These are phyloP conservation scores for Eleusine indica DNA, from an alignment of 176 grass and related monocot species.

Conservation along the genomic window DNA sequence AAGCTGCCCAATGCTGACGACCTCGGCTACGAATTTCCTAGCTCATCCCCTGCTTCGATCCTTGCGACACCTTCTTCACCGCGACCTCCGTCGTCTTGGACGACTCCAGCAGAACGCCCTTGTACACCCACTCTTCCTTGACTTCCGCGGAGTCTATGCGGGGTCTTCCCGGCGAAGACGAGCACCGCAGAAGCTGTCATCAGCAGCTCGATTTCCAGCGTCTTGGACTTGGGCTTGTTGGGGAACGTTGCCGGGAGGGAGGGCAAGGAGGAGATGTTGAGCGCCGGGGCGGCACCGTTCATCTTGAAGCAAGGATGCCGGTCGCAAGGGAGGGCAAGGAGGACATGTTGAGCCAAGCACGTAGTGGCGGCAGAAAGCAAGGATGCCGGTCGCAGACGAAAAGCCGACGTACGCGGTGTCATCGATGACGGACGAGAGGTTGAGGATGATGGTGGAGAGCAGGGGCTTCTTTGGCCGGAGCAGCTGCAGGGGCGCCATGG, in stretches of 20 bases:
- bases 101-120: neutral
- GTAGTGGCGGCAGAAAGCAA: constrained; percentile 66
- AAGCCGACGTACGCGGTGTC: constrained; percentile 74
- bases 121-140: neutral
- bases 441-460: neutral
- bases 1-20: neutral
- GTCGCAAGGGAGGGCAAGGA: too few species aligned
- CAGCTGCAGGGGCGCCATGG: neutral
- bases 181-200: neutral
- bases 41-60: neutral
- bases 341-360: constrained; percentile 48
- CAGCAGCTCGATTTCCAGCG: neutral
- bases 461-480: neutral
- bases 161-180: too few species aligned
- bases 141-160: neutral
- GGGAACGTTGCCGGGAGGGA: constrained; percentile 26
- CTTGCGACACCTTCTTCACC: neutral
- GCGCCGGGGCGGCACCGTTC: constrained; percentile 54
- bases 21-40: neutral
- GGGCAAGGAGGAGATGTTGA: constrained; percentile 63
- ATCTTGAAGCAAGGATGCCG: constrained; percentile 39
- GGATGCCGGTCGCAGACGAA: constrained; percentile 64
- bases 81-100: neutral
- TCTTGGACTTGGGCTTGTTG: neutral
- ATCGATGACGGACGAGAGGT: neutral